A percentile compares a stretch with the other conserved stretches of the same genome.
phyloP scores from a whole-genome alignment of 2,329 filamentous ascomycete genomes.

The Falciphora oryzae region DNA sequence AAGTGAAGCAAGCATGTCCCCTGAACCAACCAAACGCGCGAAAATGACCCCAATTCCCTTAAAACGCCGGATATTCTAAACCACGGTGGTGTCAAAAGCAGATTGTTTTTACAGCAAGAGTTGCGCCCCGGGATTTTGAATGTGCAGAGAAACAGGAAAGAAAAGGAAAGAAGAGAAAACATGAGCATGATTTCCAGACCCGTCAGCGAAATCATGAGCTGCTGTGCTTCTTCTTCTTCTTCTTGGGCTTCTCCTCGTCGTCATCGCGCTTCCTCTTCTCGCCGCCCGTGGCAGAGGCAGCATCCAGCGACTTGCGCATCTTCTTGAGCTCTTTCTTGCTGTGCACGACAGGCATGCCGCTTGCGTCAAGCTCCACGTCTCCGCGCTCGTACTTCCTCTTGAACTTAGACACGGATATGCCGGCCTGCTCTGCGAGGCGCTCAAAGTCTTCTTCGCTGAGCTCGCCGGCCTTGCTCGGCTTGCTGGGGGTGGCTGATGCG shows the following conservation, averaged over 20 bases:
- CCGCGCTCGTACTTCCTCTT: constrained; percentile 72
- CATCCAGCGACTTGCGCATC: constrained; percentile 21
- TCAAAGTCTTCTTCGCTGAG: constrained; percentile 52
- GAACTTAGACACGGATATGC: constrained; percentile 69
- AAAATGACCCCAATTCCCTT: constrained; percentile 1
- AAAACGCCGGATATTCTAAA: constrained; percentile 9
- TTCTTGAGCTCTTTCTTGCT: constrained; percentile 42
- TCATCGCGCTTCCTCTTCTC: constrained; percentile 65
- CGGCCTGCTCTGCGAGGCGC: constrained; percentile 58
- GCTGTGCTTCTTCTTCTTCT: constrained; percentile 39
- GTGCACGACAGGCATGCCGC: constrained; percentile 60
- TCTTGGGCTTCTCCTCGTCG: constrained; percentile 54
- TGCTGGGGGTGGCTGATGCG: constrained; percentile 20
- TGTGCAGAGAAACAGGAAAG: neutral
- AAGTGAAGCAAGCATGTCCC: neutral
- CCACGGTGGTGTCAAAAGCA: constrained; percentile 5
- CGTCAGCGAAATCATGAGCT: constrained; percentile 3
- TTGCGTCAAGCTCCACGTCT: constrained; percentile 60
- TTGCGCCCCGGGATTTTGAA: neutral
- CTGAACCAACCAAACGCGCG: neutral
- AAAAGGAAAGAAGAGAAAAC: neutral
- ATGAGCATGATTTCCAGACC: neutral
- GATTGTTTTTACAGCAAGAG: constrained; percentile 8
- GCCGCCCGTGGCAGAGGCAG: constrained; percentile 29
- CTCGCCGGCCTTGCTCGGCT: constrained; percentile 25